Evolutionary conservation across 2,329 filamentous ascomycete genomes (phyloP), one percentile per base, ranked within the genome.

Genomic region (Pseudocercospora eumusae): DNA sequence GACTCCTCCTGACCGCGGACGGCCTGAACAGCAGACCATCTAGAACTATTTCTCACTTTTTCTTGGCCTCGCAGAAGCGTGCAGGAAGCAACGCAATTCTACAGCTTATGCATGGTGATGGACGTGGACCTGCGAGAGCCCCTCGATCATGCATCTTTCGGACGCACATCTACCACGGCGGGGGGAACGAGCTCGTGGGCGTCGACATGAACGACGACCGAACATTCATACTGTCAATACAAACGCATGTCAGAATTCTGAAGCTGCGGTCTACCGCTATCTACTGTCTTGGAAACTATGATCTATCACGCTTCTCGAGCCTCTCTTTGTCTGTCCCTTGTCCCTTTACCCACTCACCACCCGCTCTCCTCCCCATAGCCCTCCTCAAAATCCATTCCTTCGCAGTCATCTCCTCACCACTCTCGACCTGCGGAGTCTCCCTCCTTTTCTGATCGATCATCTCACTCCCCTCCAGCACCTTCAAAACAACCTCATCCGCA

Each of bases 401-500:
- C 10, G 70, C 69, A 28, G 63, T 71, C 9, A 71, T 62, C n/a
- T 40, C 57, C 44, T 68, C 64, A 21, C 57, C 66, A 0, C 70
- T 73, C 8, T 68, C 70, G 1, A 64, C 69, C 52, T 59, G 56
- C 31, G 61, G 67, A 23, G 61, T 58, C 57, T 68, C 67, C 44
- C 33, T 63, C 42, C 60, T 64, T 58, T 66, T 66, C 57, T 70
- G 61, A 33, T 74, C 69, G 36, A 75, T 70, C 42, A 72, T 20
- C 15, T 56, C 59, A 57, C 73, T 72, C 15, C 71, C 74, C 15
- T 76, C 69, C 61, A 79, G 61, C 40, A 73, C 69, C 66, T 64
- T 77, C 68, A 83, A 65, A 21, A 79, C 56, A 15, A 83, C 78
- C 23, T 79, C 74, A 71, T 83, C 78, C 67, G 79, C 81, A 2